Evolutionary conservation across 352 stramenopile species (phyloP).

Genomic region (Globisporangium radiosum): DNA sequence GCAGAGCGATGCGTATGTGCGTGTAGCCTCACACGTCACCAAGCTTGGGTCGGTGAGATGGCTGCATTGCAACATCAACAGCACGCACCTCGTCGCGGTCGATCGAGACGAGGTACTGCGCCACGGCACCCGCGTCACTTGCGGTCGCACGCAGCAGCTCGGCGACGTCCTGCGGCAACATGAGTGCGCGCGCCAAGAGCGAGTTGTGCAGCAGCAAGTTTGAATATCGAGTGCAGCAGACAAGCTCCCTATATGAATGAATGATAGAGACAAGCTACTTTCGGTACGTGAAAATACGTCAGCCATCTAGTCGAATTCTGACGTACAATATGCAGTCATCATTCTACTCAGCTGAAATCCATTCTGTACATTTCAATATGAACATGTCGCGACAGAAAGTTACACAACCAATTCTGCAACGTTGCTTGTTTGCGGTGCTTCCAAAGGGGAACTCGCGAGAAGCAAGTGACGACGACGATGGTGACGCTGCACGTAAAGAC

Average conservation of each 20-base stretch:
- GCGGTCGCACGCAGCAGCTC: conserved; percentile 60
- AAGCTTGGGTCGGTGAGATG: too few relatives aligned
- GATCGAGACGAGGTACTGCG: conserved; percentile 51
- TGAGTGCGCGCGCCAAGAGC: neutral
- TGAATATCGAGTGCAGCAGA: too few relatives aligned
- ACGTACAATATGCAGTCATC: neutral
- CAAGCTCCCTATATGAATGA: too few relatives aligned
- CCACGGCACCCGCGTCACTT: conserved; percentile 51
- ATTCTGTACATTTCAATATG: neutral
- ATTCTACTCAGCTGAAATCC: neutral
- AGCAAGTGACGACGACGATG: conserved; percentile 20
- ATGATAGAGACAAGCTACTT: too few relatives aligned
- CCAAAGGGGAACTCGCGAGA: neutral
- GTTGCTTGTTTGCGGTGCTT: too few relatives aligned
- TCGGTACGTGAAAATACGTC: too few relatives aligned
- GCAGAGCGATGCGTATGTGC: neutral
- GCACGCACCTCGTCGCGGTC: conserved; percentile 46
- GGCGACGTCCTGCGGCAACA: conserved; percentile 25
- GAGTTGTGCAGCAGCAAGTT: too few relatives aligned
- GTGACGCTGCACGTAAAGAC: conserved; percentile 81
- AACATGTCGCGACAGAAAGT: neutral
- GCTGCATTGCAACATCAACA: conserved; percentile 22
- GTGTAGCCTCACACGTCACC: conserved; percentile 22
- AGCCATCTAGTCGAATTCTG: neutral
- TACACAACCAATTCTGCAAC: neutral